Evolutionary conservation across 495 filamentous ascomycete species (phyloP).

Genomic region (Tuber microsphaerosporum): DNA sequence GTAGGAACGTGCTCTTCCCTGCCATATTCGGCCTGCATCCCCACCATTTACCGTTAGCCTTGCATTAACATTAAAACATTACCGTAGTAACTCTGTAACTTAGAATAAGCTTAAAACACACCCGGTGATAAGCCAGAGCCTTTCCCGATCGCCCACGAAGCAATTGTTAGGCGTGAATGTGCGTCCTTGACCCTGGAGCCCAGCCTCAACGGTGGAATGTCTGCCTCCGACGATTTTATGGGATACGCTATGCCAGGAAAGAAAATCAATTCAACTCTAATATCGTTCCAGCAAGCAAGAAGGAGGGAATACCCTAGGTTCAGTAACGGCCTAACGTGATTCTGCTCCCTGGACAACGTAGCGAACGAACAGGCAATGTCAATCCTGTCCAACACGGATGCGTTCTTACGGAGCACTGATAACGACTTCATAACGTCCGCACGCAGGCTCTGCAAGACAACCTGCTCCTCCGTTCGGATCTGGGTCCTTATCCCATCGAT

Average conservation of each 20-base stretch:
- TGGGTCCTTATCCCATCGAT: constrained; percentile 66
- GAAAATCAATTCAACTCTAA: constrained; percentile 6
- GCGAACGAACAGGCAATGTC: constrained; percentile 84
- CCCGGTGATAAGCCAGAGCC: constrained; percentile 84
- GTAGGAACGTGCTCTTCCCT: constrained; percentile 88
- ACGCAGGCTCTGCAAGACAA: constrained; percentile 63
- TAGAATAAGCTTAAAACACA: constrained; percentile 6
- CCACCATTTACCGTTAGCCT: not conserved
- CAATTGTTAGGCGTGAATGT: constrained; percentile 84
- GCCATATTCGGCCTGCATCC: constrained; percentile 80
- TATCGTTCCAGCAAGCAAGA: not conserved
- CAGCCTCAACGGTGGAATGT: constrained; percentile 81
- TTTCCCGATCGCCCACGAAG: constrained; percentile 60
- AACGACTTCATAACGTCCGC: constrained; percentile 69
- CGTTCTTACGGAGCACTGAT: constrained; percentile 77
- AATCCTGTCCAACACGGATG: constrained; percentile 79
- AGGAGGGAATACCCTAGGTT: constrained; percentile 47
- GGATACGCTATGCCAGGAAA: constrained; percentile 27
- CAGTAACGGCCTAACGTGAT: constrained; percentile 65
- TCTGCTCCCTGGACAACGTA: constrained; percentile 62
- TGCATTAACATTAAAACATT: not conserved
- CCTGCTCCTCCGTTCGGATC: constrained; percentile 72
- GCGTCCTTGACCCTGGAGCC: constrained; percentile 69
- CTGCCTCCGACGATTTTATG: constrained; percentile 74
- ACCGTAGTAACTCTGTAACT: not conserved